phyloP scores from a whole-genome alignment of 805 yeast species.

The Candida piceae region DNA sequence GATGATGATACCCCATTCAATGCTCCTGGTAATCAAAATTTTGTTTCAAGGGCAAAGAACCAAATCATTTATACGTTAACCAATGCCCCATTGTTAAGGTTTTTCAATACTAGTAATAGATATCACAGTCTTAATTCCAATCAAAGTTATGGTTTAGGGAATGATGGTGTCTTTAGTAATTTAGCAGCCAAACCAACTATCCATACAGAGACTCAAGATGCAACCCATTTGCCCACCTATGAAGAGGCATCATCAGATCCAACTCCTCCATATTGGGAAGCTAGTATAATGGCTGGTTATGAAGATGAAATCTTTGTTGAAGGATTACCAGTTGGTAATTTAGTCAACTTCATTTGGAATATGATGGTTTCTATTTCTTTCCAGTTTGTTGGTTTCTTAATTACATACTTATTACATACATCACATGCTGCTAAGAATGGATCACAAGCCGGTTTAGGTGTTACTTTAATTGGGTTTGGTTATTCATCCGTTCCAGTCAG shows the following conservation, averaged over 20 bases:
- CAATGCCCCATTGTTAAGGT: slow-evolving; percentile 29
- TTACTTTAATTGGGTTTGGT: slow-evolving; percentile 73
- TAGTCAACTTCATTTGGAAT: slow-evolving; percentile 89
- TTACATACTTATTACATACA: slow-evolving; percentile 87
- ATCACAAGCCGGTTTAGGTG: slow-evolving; percentile 84
- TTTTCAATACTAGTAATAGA: slow-evolving; percentile 19
- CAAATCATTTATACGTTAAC: slow-evolving; percentile 10
- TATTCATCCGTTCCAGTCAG: slow-evolving; percentile 46
- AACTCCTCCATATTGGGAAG: slow-evolving; percentile 96
- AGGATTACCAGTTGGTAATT: slow-evolving; percentile 91
- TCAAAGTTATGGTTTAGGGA: slow-evolving; percentile 31
- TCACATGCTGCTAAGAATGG: slow-evolving; percentile 98
- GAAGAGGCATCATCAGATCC: slow-evolving; percentile 94
- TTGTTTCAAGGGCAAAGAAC: slow-evolving; percentile 6
- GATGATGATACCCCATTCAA: not conserved
- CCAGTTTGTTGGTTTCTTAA: slow-evolving; percentile 87
- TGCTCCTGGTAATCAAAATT: not conserved
- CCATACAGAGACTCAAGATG: slow-evolving; percentile 35
- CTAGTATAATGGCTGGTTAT: slow-evolving; percentile 73
- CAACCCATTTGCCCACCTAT: slow-evolving; percentile 76
- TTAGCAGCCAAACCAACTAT: slow-evolving; percentile 75
- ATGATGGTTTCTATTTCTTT: slow-evolving; percentile 82
- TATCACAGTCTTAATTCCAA: slow-evolving; percentile 18
- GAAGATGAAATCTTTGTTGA: slow-evolving; percentile 90
- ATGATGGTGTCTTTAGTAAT: slow-evolving; percentile 92